Evolutionary conservation across 768 basidiomycete species (phyloP), one percentile per base, ranked within the genome.

Genomic region (Leccinum boreale): DNA sequence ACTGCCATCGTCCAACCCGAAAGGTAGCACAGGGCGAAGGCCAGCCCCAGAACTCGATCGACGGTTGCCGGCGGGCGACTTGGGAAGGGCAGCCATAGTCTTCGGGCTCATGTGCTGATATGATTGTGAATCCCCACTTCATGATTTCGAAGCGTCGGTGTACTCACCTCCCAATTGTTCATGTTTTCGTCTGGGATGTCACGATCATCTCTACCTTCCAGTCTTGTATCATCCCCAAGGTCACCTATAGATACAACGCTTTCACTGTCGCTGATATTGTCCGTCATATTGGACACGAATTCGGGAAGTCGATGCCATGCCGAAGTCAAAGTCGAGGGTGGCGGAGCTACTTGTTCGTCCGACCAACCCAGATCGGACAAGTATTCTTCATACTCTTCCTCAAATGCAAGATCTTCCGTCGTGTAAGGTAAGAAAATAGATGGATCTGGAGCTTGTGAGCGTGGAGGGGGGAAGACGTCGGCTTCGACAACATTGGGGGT

Each of bases 311-410:
- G 80, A 61, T 86, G 83, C 95, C 95, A 96, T 14, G 94, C 92
- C 23, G 84, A 86, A 54, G 63, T 67, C 14, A 60, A 64, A 52
- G 68, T 59, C 21, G 68, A 55, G 50, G 69, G 70, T 35, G 77
- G 75, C 50, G 75, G 68, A 35, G 77, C 72, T 23, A 74, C 59
- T 55, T 81, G 78, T 49, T 84, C 82, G 54, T 88, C 86, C 4
- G 85, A 82, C 79, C 82, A 89, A 17, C 89, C 89, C 23, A 94
- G 76, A 67, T 92, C 92, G n/a, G 87, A 91, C 26, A 98, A 77
- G 65, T 96, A 94, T 67, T 96, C 94, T 70, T 98, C 95, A 67
- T 97, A 98, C 67, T 97, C 95, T 68, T 94, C 92, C 67, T 98
- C 95, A 63, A 94, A 95, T 1, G 93, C 94, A 58, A 92, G 89